Evolutionary conservation across 2,329 filamentous ascomycete species (phyloP).

Genomic region (Huntiella bhutanensis): DNA sequence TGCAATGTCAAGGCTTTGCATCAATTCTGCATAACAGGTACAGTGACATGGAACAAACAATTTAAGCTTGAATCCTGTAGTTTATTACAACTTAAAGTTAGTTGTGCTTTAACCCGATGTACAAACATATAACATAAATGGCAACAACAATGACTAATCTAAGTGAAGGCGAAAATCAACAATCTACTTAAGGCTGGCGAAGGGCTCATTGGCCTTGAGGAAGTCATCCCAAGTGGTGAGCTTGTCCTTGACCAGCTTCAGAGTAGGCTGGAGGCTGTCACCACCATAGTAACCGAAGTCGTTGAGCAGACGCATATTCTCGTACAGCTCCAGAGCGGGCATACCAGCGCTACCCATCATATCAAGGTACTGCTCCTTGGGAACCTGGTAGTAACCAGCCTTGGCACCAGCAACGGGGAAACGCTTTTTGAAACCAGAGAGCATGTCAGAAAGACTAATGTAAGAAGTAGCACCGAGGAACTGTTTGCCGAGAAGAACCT

Average conservation of each 20-base stretch:
- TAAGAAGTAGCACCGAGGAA: conserved; percentile 22
- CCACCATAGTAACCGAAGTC: conserved; percentile 24
- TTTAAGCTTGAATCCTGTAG: no score
- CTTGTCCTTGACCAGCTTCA: conserved; percentile 19
- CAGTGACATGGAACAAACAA: no score
- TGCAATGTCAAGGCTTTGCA: no score
- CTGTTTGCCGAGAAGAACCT: conserved; percentile 17
- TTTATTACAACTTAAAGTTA: no score
- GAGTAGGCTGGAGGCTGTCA: conserved; percentile 18
- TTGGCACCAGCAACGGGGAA: conserved; percentile 21
- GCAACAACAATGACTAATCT: no score
- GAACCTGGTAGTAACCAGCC: conserved; percentile 17
- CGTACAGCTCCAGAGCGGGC: conserved; percentile 20
- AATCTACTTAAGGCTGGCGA: conserved; percentile 6
- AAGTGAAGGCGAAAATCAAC: no score
- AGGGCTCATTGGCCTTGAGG: conserved; percentile 14
- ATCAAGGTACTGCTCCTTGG: conserved; percentile 20
- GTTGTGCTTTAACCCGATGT: no score
- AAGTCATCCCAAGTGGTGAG: conserved; percentile 22
- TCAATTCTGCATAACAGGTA: no score
- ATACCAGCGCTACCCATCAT: conserved; percentile 16
- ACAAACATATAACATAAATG: no score
- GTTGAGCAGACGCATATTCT: conserved; percentile 25
- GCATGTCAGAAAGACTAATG: conserved; percentile 17
- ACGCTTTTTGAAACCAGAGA: conserved; percentile 16